These are phyloP conservation scores for Colletotrichum caudatum DNA, from an alignment of 2,329 filamentous ascomycete species.

Conservation along the genomic window DNA sequence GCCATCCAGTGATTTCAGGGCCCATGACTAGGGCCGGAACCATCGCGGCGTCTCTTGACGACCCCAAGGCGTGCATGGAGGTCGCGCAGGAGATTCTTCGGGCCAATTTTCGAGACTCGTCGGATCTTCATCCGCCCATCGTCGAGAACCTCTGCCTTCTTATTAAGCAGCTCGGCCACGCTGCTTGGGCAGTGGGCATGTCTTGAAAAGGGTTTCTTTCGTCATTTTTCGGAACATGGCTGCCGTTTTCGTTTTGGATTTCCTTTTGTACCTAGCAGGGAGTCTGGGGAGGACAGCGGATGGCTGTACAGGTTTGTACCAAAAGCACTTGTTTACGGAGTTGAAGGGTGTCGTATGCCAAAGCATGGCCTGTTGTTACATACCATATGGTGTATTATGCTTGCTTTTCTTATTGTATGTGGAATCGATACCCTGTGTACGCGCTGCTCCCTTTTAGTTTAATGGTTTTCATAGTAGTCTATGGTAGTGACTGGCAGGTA, in stretches of 20 bases:
- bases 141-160: slow-evolving; percentile 76
- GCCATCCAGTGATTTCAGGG: slow-evolving; percentile 62
- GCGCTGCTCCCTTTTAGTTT: no score
- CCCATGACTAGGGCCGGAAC: slow-evolving; percentile 47
- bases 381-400: not conserved
- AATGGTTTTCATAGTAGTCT: no score
- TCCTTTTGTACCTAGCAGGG: not conserved
- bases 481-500: no score
- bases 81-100: slow-evolving; percentile 68
- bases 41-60: slow-evolving; percentile 59
- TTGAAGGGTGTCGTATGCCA: slow-evolving; percentile 5
- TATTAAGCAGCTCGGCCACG: slow-evolving; percentile 70
- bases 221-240: not conserved
- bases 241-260: not conserved
- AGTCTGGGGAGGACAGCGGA: slow-evolving; percentile 24
- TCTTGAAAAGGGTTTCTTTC: slow-evolving; percentile 34
- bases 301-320: slow-evolving; percentile 33
- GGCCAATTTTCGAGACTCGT: slow-evolving; percentile 60
- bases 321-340: slow-evolving; percentile 28
- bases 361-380: not conserved
- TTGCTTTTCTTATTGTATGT: not conserved
- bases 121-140: slow-evolving; percentile 66
- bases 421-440: not conserved
- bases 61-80: slow-evolving; percentile 70
- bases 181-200: slow-evolving; percentile 56